Evolutionary conservation across 2,329 filamentous ascomycete species (phyloP), one percentile per base, ranked within the genome.

Genomic region (Emergomyces africanus): DNA sequence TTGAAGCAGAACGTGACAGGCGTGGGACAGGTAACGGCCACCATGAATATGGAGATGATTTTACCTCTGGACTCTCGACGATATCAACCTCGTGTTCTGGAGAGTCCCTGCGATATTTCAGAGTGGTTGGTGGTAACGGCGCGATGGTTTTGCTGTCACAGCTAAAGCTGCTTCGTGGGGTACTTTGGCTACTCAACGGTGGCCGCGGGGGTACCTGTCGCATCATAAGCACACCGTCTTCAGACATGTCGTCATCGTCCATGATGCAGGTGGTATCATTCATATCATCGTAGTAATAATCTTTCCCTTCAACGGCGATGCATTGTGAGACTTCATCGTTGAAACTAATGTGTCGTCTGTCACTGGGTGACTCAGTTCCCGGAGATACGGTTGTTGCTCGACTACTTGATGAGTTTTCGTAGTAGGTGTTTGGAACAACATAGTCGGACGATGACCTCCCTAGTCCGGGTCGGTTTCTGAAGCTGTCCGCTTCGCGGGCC

Each of bases 321-420:
- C 91, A 96, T 71, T 97, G 92, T 70, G 91, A 86, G 2, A 99
- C 94, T 74, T 92, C 88, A 69, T 96, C 89, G 69, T 96, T 94
- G 72, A 99, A 99, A 68, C 95, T 89, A 64, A 99, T 97, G 70
- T 96, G 92, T 61, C 86, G 90, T 67, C 84, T 82, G 73, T 76
- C 83, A 74, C 60, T 78, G 5, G 83, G 82, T 2, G 82, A 90
- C 73, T 69, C 85, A 79, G 72, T 78, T 66, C 87, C 88, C 0
- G 90, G 95, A 0, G 88, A 87, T 8, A 83, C 80, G 12, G 80
- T 79, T 1, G 86, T 89, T 41, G 84, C 83, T 5, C 83, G 80
- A 56, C 86, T 80, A 64, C 83, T 87, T 15, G 15, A 30, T 18
- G 30, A 30, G 18, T 48, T 83, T 59, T 84, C 84, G 65, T 81